A percentile compares a stretch with the other conserved stretches of the same genome.
Conservation (phyloP, 768 basidiomycete species). For the Suillus subluteus region DNA sequence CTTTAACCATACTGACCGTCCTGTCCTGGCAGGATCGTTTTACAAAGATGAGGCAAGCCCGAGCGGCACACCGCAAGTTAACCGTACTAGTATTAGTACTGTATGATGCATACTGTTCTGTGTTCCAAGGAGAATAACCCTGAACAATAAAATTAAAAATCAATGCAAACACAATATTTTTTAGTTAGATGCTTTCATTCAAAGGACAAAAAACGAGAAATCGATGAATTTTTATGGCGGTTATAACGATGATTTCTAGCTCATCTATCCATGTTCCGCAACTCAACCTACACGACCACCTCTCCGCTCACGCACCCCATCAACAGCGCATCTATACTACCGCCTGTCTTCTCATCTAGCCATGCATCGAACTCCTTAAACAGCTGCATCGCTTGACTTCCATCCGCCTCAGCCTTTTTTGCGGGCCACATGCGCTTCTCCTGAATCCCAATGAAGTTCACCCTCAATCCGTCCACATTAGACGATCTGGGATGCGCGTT, state of each 20-base stretch:
- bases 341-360: slow-evolving; percentile 65
- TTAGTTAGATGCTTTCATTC: neutral
- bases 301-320: slow-evolving; percentile 75
- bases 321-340: slow-evolving; percentile 68
- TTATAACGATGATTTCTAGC: neutral
- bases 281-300: slow-evolving; percentile 37
- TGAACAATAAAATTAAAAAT: neutral
- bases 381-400: slow-evolving; percentile 66
- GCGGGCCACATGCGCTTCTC: slow-evolving; percentile 87
- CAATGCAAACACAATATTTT: neutral
- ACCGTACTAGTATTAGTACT: neutral
- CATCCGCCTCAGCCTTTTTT: slow-evolving; percentile 51
- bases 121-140: neutral
- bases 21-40: neutral
- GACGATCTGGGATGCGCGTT: slow-evolving; percentile 25
- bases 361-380: slow-evolving; percentile 78
- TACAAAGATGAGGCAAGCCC: neutral
- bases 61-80: neutral
- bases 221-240: neutral
- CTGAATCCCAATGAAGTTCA: slow-evolving; percentile 84
- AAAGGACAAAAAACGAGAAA: neutral
- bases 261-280: neutral
- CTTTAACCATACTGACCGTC: neutral
- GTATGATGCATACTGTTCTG: neutral
- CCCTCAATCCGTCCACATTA: slow-evolving; percentile 37